phyloP scores from a whole-genome alignment of 805 yeast species.

The Dipodascus albidus region DNA sequence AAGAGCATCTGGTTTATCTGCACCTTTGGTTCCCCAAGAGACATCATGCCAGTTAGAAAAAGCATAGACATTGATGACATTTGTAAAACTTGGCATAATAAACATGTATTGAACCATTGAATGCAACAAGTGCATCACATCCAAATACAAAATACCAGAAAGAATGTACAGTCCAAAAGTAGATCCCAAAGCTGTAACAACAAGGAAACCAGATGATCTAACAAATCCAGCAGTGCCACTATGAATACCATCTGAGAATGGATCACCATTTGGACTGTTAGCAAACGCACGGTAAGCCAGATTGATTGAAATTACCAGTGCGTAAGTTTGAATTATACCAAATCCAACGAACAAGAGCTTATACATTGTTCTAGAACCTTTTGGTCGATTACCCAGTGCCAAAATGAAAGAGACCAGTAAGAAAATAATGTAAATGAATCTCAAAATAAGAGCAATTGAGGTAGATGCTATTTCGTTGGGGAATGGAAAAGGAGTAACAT shows the following conservation, averaged over 20 bases:
- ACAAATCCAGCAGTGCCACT: conserved; percentile 19
- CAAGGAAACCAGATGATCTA: conserved; percentile 37
- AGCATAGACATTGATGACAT: conserved; percentile 51
- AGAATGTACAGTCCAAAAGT: conserved; percentile 52
- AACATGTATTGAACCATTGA: conserved; percentile 32
- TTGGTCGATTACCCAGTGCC: conserved; percentile 55
- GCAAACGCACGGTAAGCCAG: conserved; percentile 44
- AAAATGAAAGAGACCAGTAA: conserved; percentile 48
- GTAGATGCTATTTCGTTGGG: conserved; percentile 19
- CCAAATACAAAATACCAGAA: conserved; percentile 47
- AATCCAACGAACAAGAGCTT: conserved; percentile 41
- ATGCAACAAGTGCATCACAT: conserved; percentile 57
- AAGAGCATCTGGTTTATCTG: conserved; percentile 39
- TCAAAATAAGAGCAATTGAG: conserved; percentile 39
- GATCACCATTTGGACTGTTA: conserved; percentile 19
- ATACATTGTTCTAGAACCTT: conserved; percentile 46
- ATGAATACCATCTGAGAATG: conserved; percentile 21
- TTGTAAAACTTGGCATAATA: conserved; percentile 27
- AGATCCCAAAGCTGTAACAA: conserved; percentile 48
- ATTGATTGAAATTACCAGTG: conserved; percentile 45
- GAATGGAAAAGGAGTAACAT: conserved; percentile 28
- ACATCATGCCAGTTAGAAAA: conserved; percentile 63
- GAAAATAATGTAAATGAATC: conserved; percentile 46
- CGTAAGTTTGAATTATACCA: conserved; percentile 49
- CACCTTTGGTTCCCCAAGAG: conserved; percentile 70